Evolutionary conservation across 352 stramenopile species (phyloP).

Genomic region (Phytophthora fragariae): DNA sequence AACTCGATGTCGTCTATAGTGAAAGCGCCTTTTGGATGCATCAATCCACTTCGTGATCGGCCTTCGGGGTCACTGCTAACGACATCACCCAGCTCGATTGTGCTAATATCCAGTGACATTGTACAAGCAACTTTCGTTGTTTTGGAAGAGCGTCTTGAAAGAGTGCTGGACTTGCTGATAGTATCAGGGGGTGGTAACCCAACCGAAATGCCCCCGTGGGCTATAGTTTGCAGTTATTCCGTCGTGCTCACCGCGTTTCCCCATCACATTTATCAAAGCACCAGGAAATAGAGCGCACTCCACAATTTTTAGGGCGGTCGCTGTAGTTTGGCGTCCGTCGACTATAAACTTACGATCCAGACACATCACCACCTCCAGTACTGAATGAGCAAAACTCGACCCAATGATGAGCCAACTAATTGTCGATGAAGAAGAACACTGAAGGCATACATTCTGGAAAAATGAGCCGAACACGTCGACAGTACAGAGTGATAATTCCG

Average conservation of each 20-base stretch:
- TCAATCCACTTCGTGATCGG: background rate
- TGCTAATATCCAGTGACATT: conserved; percentile 1
- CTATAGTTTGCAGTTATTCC: conserved; percentile 1
- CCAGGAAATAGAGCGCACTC: conserved; percentile 22
- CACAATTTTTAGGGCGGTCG: conserved; percentile 35
- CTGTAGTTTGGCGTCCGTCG: conserved; percentile 14
- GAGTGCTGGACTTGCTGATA: background rate
- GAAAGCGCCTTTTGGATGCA: background rate
- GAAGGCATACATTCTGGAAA: conserved; percentile 40
- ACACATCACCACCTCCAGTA: conserved; percentile 25
- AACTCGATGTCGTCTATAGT: conserved; percentile 30
- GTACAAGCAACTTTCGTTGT: conserved; percentile 6
- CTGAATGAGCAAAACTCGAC: conserved; percentile 16
- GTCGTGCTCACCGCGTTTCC: background rate
- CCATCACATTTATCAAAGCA: background rate
- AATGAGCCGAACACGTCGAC: conserved; percentile 37
- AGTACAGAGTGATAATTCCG: conserved; percentile 30
- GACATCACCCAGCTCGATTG: conserved; percentile 7
- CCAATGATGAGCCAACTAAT: conserved; percentile 15
- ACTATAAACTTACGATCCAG: conserved; percentile 30
- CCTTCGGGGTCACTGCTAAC: background rate
- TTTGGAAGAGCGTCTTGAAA: background rate
- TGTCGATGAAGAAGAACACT: conserved; percentile 18
- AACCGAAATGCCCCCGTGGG: background rate
- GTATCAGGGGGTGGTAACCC: background rate